Conservation (phyloP, 1,139 yeast genomes). For the Candida sanyaensis region DNA sequence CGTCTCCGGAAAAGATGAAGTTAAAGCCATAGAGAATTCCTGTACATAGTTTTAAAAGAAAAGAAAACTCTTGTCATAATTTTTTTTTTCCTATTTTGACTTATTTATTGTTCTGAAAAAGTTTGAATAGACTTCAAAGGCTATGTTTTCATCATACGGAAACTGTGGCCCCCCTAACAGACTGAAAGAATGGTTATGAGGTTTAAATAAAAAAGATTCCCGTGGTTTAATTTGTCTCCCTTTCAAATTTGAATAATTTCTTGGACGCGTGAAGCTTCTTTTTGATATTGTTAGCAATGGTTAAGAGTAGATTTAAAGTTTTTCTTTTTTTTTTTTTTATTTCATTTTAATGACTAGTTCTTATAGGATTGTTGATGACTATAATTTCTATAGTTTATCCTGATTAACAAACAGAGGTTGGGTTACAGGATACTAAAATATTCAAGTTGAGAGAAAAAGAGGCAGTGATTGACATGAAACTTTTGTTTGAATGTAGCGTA, state of each 20-base stretch:
- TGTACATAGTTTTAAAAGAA: not conserved
- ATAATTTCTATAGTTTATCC: too few relatives aligned
- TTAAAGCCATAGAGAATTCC: not conserved
- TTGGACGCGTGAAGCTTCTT: not conserved
- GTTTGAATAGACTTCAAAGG: not conserved
- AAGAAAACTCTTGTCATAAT: not conserved
- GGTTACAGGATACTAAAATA: too few relatives aligned
- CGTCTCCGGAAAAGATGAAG: not conserved
- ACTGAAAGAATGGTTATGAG: not conserved
- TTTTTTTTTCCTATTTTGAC: not conserved
- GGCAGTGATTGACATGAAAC: too few relatives aligned
- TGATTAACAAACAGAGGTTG: too few relatives aligned
- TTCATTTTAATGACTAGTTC: not conserved
- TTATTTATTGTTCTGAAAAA: not conserved
- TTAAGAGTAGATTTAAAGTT: not conserved
- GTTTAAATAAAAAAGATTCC: too few relatives aligned
- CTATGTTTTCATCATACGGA: not conserved
- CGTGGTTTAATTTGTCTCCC: not conserved
- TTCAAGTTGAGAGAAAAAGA: too few relatives aligned
- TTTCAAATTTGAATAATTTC: not conserved
- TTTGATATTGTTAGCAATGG: too few relatives aligned
- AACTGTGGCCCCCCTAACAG: not conserved
- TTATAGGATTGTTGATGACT: not conserved
- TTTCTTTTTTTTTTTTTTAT: too few relatives aligned
- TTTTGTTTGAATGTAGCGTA: too few relatives aligned